A percentile compares a stretch with the other conserved stretches of the same genome.
Conservation (phyloP, 2,329 filamentous ascomycete genomes). For the Aspergillus amoenus region DNA sequence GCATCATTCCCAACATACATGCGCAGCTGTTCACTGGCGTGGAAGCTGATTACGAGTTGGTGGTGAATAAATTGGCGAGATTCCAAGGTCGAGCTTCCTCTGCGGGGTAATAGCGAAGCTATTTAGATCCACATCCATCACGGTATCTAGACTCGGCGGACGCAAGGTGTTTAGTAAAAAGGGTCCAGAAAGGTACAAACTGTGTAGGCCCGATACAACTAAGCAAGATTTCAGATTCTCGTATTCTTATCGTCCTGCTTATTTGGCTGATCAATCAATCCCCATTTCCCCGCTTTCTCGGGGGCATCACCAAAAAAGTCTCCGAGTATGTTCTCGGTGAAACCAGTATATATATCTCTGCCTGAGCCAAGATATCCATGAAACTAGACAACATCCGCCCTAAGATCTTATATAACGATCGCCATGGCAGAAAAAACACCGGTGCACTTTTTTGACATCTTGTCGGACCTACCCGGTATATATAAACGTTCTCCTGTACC, state of each 20-base stretch:
- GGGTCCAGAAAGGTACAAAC: no score
- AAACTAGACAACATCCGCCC: background rate
- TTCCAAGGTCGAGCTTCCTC: background rate
- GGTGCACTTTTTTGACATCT: constrained; percentile 37
- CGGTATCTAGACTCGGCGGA: no score
- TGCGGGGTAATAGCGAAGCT: constrained; percentile 11
- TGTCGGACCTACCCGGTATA: constrained; percentile 28
- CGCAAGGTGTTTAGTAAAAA: no score
- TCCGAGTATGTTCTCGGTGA: no score
- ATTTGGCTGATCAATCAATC: no score
- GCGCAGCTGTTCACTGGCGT: background rate
- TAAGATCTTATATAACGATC: background rate
- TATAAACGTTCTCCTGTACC: background rate
- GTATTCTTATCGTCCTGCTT: no score
- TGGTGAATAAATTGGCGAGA: background rate
- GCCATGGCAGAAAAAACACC: constrained; percentile 25
- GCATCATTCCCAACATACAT: no score
- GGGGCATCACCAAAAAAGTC: no score
- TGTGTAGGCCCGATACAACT: no score
- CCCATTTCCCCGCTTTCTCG: no score
- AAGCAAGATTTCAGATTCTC: no score
- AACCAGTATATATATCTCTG: background rate
- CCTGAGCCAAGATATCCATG: background rate
- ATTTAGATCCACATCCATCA: background rate
- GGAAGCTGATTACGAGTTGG: background rate